Evolutionary conservation across 768 basidiomycete species (phyloP).

Genomic region (Suillus weaverae): DNA sequence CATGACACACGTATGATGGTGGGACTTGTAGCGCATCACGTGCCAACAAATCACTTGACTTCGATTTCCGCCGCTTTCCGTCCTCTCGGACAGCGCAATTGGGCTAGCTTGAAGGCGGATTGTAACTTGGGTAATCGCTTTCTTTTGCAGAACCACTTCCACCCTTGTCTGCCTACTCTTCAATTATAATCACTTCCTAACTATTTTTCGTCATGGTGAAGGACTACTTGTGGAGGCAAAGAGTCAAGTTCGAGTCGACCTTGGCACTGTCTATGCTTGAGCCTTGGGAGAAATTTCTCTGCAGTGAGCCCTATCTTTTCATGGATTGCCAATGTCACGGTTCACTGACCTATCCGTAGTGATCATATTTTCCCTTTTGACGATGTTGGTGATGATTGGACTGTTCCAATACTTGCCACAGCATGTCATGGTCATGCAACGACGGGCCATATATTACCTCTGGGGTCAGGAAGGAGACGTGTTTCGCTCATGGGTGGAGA

Average conservation of each 20-base stretch:
- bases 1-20: neutral
- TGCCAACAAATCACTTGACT: slow-evolving; percentile 20
- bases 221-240: slow-evolving; percentile 33
- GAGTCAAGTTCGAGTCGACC: slow-evolving; percentile 48
- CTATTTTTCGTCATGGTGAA: slow-evolving; percentile 28
- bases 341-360: slow-evolving; percentile 35
- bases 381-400: slow-evolving; percentile 51
- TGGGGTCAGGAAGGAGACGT: slow-evolving; percentile 51
- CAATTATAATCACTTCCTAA: neutral
- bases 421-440: slow-evolving; percentile 54
- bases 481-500: slow-evolving; percentile 30
- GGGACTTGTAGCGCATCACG: slow-evolving; percentile 16
- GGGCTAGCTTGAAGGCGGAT: slow-evolving; percentile 4
- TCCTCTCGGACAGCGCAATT: neutral
- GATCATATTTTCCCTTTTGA: slow-evolving; percentile 39
- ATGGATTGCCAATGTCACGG: neutral
- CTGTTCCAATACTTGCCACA: slow-evolving; percentile 59
- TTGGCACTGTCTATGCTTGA: slow-evolving; percentile 64
- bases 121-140: neutral
- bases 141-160: neutral
- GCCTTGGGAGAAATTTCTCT: slow-evolving; percentile 66
- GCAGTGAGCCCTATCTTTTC: slow-evolving; percentile 43
- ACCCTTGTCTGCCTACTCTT: neutral
- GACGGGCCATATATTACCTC: slow-evolving; percentile 62
- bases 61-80: slow-evolving; percentile 8